These are phyloP conservation scores for Chaetomiaceae sp. DNA, from an alignment of 2,329 filamentous ascomycete genomes.

Conservation along the genomic window DNA sequence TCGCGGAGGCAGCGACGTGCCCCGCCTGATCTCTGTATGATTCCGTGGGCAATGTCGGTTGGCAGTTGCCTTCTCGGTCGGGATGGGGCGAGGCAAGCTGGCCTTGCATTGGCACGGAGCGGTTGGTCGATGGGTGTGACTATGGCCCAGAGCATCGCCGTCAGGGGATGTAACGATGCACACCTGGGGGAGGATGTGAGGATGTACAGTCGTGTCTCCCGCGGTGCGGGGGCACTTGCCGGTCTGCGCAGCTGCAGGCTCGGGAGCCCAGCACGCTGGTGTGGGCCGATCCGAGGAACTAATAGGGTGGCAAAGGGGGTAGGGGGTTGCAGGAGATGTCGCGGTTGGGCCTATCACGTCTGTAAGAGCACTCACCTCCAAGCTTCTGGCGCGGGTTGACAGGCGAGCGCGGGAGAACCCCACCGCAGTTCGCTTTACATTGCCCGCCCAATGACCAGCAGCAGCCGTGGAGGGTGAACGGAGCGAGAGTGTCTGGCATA, in stretches of 20 bases:
- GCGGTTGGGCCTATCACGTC: conserved; percentile 8
- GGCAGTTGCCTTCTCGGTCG: conserved; percentile 1
- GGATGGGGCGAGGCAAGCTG: conserved; percentile 11
- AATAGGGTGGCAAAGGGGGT: conserved; percentile 2
- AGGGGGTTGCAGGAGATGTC: not conserved
- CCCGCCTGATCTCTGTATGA: conserved; percentile 7
- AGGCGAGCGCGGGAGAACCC: conserved; percentile 1
- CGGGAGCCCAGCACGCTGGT: conserved; percentile 3
- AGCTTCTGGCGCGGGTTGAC: not conserved
- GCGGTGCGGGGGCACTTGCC: conserved; percentile 4
- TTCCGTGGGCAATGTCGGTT: conserved; percentile 9
- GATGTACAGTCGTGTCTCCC: conserved; percentile 14
- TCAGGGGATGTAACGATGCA: conserved; percentile 9
- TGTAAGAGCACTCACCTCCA: conserved; percentile 1
- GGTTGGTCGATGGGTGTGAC: conserved; percentile 14
- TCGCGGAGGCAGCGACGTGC: not conserved
- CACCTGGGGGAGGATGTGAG: not conserved
- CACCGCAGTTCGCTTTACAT: conserved; percentile 1
- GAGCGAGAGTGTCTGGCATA: not conserved
- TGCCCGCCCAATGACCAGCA: not conserved
- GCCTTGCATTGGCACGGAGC: not conserved
- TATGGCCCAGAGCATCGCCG: conserved; percentile 3
- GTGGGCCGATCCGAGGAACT: conserved; percentile 13
- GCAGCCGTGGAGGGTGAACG: not conserved
- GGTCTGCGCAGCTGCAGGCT: not conserved